Base-by-base conservation (phyloP, 1,284 basidiomycete species). In the Cronartium quercuum region DNA sequence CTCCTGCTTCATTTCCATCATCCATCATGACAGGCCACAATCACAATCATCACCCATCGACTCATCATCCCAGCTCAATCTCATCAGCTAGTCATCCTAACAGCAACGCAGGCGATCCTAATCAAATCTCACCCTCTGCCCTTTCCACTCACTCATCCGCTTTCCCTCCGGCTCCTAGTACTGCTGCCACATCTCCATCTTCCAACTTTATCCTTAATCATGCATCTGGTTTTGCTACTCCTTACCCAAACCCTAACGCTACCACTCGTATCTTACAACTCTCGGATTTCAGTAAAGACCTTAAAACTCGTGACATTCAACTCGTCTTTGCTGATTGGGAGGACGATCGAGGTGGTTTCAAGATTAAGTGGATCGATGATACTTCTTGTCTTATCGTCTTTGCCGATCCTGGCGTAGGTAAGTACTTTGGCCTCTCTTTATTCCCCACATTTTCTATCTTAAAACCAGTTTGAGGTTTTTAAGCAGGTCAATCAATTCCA, bases 361-460 rank as follows among this genome's bases (percentile, higher is more conserved):
- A 94, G 85, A 96, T 99, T 83, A 98, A 98, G 83, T 99, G 95
- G 95, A 88, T 89, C 79, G 93, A 99, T 83, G 95, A 99, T 83
- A 94, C 91, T 62, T 94, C 91, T 80, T 91, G 95, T 58, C 85
- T 96, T 80, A 90, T 98, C 80, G 94, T 99, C 77, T 99, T 99
- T 82, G 87, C 88, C 57, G 86, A 87, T 77, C 81, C 86, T 10
- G 80, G 80, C 40, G 80, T 83, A 34, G 84, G 85, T 85, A 76
- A 78, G 84, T 82, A 47, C 1, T 35, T 75, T 3, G 40, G 58
- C 6, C 35, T 74, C 12, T 15, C 60, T n/a, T 29, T 29, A 34
- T 71, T 37, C 76, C 61, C 40, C 58, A 41, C 60, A 51, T 57
- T 13, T 60, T 68, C 42, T 38, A 66, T 74, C 71, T 75, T 68